These are phyloP conservation scores for Verticillium albo-atrum DNA, from an alignment of 2,329 filamentous ascomycete species.

Conservation along the genomic window DNA sequence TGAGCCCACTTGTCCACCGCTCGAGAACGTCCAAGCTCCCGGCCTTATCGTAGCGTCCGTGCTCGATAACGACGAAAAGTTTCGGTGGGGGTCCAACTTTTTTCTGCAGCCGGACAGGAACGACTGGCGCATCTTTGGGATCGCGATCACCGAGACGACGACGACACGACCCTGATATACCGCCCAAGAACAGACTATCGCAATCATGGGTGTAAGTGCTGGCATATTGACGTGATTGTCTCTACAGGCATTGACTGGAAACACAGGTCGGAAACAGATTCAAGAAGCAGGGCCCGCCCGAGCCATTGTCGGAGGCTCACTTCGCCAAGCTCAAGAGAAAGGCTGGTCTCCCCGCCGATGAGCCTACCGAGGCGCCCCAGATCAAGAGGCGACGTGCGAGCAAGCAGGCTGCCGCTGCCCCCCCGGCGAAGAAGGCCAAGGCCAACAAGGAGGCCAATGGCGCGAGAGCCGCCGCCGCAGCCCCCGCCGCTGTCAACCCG, in stretches of 20 bases:
- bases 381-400: slow-evolving; percentile 58
- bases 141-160: neutral
- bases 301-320: slow-evolving; percentile 74
- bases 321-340: slow-evolving; percentile 83
- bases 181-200: neutral
- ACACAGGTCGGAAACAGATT: slow-evolving; percentile 72
- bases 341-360: slow-evolving; percentile 62
- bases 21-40: neutral
- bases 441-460: slow-evolving; percentile 27
- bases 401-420: slow-evolving; percentile 26
- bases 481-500: slow-evolving; percentile 16
- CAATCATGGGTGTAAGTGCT: neutral
- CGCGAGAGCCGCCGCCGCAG: slow-evolving; percentile 17
- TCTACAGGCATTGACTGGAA: neutral
- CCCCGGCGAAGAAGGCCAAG: slow-evolving; percentile 20
- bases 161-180: neutral
- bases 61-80: slow-evolving; percentile 27
- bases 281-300: slow-evolving; percentile 89
- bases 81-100: slow-evolving; percentile 28
- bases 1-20: neutral
- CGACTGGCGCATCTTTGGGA: neutral
- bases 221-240: neutral
- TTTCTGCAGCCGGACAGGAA: slow-evolving; percentile 7
- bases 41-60: neutral
- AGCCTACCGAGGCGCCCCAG: slow-evolving; percentile 48